Evolutionary conservation across 441 rosid genomes (phyloP), one percentile per base, ranked within the genome.

Genomic region (Raphanus hybrid): DNA sequence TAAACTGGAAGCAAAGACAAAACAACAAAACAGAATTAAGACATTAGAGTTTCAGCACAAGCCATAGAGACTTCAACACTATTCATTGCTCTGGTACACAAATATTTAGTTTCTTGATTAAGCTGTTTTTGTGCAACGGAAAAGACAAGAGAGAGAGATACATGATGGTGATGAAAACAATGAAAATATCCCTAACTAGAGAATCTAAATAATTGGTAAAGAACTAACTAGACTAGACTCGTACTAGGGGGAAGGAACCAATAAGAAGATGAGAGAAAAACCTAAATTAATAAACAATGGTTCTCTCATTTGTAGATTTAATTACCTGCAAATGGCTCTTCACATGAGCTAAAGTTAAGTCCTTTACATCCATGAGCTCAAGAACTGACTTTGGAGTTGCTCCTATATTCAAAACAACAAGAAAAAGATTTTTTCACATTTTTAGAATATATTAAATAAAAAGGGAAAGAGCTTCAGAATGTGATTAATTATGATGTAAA

Each of bases 311-410:
- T 26, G 10, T 68, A 26, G 60, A 67, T 66, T 15, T n/a, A n/a
- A n/a, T n/a, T 84, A 89, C 97, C 97, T 91, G 97, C 82, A 91
- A 87, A 85, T 91, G 97, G 81, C 94, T 89, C 84, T 91, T 91
- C 64, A 91, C 97, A 78, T 91, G 97, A 65, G 97, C 92, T 83
- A 91, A 86, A 27, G 94, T 91, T 65, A 91, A 92, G 87, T 89
- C 97, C 78, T 91, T 91, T 60, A 89, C 97, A 83, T 86, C 94
- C 97, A 91, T 91, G 58, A 91, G 90, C 75, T 91, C 97, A 45
- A 91, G 92, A 79, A 91, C 97, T 12, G 97, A 91, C 84, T 91
- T 91, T 18, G 97, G 97, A 37, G 97, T 91, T 14, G 97, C 97
- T 83, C 97, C 97, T 91, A 80, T 5, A 65, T 34, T 37, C 74